Evolutionary conservation across 352 stramenopile species (phyloP).

Genomic region (Thalassiosira pacifica): DNA sequence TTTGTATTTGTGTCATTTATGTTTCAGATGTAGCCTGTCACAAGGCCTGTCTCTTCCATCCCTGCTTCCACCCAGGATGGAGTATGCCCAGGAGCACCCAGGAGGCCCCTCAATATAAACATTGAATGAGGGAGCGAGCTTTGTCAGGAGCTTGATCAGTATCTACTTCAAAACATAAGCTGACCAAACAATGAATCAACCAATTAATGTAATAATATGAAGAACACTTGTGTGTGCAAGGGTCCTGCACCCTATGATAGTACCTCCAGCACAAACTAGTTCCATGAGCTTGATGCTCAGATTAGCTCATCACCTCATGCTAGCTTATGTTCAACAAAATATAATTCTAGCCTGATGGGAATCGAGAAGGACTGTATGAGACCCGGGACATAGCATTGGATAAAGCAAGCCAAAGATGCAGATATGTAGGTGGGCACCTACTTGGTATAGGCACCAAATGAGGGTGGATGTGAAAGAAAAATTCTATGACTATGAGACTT

Average conservation of each 20-base stretch:
- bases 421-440: too few species aligned
- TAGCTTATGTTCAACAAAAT: neutral
- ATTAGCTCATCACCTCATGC: neutral
- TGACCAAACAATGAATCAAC: neutral
- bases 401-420: neutral
- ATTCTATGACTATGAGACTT: neutral
- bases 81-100: too few species aligned
- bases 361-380: neutral
- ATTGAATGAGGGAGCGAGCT: too few species aligned
- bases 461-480: neutral
- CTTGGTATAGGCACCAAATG: too few species aligned
- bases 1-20: too few species aligned
- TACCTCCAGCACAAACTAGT: neutral
- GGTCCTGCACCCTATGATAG: constrained; percentile 1
- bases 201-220: constrained; percentile 2
- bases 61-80: too few species aligned
- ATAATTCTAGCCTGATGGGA: neutral
- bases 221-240: neutral
- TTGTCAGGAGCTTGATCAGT: neutral
- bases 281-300: neutral
- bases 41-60: too few species aligned
- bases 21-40: too few species aligned
- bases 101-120: too few species aligned
- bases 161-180: neutral
- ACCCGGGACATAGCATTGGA: neutral